phyloP scores from a whole-genome alignment of 2,329 filamentous ascomycete genomes.

The Beauveria pseudobassiana region DNA sequence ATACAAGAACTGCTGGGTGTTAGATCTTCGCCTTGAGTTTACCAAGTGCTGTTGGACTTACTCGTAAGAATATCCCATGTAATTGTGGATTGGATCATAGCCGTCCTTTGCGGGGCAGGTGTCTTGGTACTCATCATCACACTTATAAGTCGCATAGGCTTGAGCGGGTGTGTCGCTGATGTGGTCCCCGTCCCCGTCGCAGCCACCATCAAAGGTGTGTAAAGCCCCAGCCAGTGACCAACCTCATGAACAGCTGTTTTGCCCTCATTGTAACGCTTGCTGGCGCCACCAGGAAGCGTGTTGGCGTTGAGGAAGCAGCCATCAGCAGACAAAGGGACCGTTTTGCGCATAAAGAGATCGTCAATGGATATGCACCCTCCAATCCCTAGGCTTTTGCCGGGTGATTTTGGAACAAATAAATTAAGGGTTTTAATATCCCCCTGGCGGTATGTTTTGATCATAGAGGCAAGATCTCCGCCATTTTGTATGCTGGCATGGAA shows the following conservation, averaged over 20 bases:
- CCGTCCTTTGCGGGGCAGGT: neutral
- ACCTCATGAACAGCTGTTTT: neutral
- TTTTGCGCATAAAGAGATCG: neutral
- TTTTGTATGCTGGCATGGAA: neutral
- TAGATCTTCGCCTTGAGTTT: neutral
- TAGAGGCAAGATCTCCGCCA: neutral
- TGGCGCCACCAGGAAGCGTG: neutral
- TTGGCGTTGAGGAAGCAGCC: neutral
- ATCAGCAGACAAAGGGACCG: neutral
- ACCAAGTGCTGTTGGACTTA: neutral
- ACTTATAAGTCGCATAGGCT: neutral
- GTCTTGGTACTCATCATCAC: neutral
- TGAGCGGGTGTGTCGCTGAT: neutral
- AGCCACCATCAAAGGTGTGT: neutral
- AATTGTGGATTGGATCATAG: neutral
- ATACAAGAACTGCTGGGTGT: neutral
- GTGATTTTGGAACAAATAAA: neutral
- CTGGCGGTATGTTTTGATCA: neutral
- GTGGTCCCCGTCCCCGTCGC: neutral
- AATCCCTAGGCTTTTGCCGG: neutral
- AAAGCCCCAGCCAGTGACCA: neutral
- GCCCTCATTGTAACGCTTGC: neutral
- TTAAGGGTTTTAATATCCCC: neutral
- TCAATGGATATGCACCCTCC: neutral
- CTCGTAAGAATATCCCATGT: neutral